These are phyloP conservation scores for Leptographium radiaticola DNA, from an alignment of 2,329 filamentous ascomycete genomes.

Conservation along the genomic window DNA sequence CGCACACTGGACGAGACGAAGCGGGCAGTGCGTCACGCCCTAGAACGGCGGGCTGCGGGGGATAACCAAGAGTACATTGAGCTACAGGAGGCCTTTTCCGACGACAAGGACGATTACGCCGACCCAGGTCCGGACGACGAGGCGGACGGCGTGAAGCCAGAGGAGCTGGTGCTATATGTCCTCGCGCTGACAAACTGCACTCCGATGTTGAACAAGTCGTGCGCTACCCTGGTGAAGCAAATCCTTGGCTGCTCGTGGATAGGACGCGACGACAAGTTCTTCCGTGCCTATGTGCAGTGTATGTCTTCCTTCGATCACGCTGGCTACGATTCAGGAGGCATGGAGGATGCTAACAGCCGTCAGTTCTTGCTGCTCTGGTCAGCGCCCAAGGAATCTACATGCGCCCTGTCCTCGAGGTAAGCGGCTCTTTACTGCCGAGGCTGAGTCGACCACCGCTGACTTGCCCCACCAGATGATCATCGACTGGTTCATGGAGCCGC, in stretches of 20 bases:
- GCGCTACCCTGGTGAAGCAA: conserved; percentile 42
- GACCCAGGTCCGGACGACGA: conserved; percentile 30
- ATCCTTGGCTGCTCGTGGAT: conserved; percentile 52
- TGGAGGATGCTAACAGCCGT: conserved; percentile 20
- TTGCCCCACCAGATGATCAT: conserved; percentile 49
- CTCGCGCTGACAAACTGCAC: conserved; percentile 49
- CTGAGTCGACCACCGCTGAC: not conserved
- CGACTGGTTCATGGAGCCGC: conserved; percentile 53
- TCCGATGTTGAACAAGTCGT: conserved; percentile 46
- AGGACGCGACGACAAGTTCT: conserved; percentile 50
- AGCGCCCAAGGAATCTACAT: conserved; percentile 68
- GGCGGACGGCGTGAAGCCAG: conserved; percentile 32
- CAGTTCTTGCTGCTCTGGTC: conserved; percentile 58
- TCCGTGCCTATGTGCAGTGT: conserved; percentile 40
- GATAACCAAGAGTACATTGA: conserved; percentile 17
- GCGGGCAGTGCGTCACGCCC: conserved; percentile 37
- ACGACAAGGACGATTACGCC: conserved; percentile 29
- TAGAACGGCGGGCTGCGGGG: conserved; percentile 43
- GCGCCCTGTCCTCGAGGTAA: conserved; percentile 9
- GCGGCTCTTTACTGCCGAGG: not conserved
- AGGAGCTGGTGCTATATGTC: conserved; percentile 47
- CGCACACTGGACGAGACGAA: conserved; percentile 43
- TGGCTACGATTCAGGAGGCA: not conserved
- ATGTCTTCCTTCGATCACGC: not conserved
- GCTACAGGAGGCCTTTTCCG: conserved; percentile 28